Base-by-base conservation (phyloP, 1,284 basidiomycete genomes). In the Ustilago hordei region DNA sequence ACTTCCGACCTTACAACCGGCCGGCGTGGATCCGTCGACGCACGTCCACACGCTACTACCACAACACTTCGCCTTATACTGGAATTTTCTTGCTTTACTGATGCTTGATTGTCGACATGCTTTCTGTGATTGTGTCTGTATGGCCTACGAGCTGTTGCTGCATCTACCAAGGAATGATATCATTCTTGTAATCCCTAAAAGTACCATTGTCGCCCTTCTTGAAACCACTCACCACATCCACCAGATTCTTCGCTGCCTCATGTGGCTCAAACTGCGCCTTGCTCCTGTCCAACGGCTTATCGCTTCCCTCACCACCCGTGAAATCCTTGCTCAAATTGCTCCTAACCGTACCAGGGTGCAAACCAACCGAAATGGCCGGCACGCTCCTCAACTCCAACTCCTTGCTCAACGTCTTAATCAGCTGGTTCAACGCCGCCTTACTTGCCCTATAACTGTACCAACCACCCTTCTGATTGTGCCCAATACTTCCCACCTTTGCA, bases 371-470 rank as follows among this genome's bases (percentile, higher is more conserved):
- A 50, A 93, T 89, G 11, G 90, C 90, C 8, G 89, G 88, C 3
- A 85, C 87, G 67, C 88, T 89, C 77, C 89, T 89, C 52, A 85
- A 68, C 84, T 89, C 87, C 69, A 93, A 88, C 80, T 93, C 90
- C 66, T 90, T 87, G 81, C 92, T 90, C 69, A 92, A 90, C 2
- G 91, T 92, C 67, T 90, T 90, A 81, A 92, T 87, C 55, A 91
- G 88, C 84, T 93, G 91, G 82, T 93, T 92, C 66, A 93, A 88
- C 50, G 92, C 92, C 0, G 92, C 90, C 84, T 93, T 93, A 62
- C 91, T 92, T 63, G 91, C 88, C 50, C 92, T 89, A 84, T 93
- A 93, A 32, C 90, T 91, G 84, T 91, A 92, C 92, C 92, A 93
- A 35, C 88, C 91, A 8, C 91, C 91, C 55, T 88, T 88, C 38